phyloP scores from a whole-genome alignment of 2,329 filamentous ascomycete species.

The Ramularia endophylla region DNA sequence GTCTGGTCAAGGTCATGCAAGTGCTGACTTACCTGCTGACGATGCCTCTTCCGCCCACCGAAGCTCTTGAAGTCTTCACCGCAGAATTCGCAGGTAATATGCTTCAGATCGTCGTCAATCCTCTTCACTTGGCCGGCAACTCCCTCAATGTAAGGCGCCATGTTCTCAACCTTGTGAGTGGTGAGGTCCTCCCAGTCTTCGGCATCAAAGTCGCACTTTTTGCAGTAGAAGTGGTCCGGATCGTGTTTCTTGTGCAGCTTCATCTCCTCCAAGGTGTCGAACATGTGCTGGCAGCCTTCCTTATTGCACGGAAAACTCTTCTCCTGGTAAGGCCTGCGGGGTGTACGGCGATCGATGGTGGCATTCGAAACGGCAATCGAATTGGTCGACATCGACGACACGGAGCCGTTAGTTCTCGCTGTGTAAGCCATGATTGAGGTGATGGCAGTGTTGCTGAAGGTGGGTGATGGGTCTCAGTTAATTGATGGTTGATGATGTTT shows the following conservation, averaged over 20 bases:
- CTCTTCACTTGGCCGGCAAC: constrained; percentile 7
- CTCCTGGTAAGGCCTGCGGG: constrained; percentile 6
- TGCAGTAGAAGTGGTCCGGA: constrained; percentile 41
- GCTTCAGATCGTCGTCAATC: constrained; percentile 26
- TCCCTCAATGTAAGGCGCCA: constrained; percentile 24
- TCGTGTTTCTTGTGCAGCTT: constrained; percentile 45
- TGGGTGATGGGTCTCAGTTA: too few relatives aligned
- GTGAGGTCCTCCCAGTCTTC: constrained; percentile 27
- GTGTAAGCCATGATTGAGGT: too few relatives aligned
- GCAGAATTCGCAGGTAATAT: constrained; percentile 51
- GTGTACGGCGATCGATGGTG: too few relatives aligned
- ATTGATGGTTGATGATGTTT: too few relatives aligned
- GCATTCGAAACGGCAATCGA: too few relatives aligned
- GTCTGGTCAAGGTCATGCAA: constrained; percentile 1
- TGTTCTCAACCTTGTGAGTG: constrained; percentile 30
- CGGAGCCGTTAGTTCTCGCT: constrained; percentile 2
- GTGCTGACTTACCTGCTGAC: constrained; percentile 38
- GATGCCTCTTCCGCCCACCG: constrained; percentile 47
- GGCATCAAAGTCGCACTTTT: constrained; percentile 37
- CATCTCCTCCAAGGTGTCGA: constrained; percentile 43
- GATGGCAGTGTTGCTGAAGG: not conserved
- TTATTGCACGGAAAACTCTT: constrained; percentile 35
- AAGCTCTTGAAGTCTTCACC: constrained; percentile 50
- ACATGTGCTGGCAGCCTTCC: constrained; percentile 43
- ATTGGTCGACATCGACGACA: not conserved